phyloP scores from a whole-genome alignment of 2,329 filamentous ascomycete species.

The Mariannaea elegans region DNA sequence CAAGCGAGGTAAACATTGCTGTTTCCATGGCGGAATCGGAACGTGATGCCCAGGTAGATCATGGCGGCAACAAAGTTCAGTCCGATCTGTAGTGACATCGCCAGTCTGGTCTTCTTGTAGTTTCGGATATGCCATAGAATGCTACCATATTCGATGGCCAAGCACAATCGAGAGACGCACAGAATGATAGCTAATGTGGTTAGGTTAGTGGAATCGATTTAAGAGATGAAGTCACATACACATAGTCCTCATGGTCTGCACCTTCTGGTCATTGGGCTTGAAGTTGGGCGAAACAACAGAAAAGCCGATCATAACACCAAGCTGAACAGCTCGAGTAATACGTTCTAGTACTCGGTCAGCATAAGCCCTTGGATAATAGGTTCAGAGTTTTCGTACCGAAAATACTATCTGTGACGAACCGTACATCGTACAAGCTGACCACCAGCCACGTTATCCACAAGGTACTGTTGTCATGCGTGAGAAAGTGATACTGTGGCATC shows the following conservation, averaged over 20 bases:
- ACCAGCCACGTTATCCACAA: conserved; percentile 77
- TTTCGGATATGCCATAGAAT: conserved; percentile 54
- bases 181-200: conserved; percentile 52
- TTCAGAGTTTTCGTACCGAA: conserved; percentile 52
- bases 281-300: conserved; percentile 65
- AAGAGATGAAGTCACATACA: conserved; percentile 39
- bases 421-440: conserved; percentile 70
- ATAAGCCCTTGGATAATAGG: too few species aligned
- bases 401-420: conserved; percentile 70
- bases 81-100: conserved; percentile 48
- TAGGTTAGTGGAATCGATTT: background rate
- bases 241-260: conserved; percentile 51
- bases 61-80: conserved; percentile 47
- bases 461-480: conserved; percentile 48
- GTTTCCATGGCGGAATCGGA: conserved; percentile 47
- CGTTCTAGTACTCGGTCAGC: conserved; percentile 52
- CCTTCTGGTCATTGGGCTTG: conserved; percentile 48
- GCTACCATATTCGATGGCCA: conserved; percentile 63
- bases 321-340: conserved; percentile 64
- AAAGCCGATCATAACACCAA: conserved; percentile 72
- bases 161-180: conserved; percentile 60
- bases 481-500: background rate
- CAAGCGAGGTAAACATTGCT: conserved; percentile 52
- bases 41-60: conserved; percentile 54
- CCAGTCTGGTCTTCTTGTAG: conserved; percentile 48